Evolutionary conservation across 371 early-diverging fungal species (phyloP), one percentile per base, ranked within the genome.

Genomic region (Dinochytrium kinnereticum): DNA sequence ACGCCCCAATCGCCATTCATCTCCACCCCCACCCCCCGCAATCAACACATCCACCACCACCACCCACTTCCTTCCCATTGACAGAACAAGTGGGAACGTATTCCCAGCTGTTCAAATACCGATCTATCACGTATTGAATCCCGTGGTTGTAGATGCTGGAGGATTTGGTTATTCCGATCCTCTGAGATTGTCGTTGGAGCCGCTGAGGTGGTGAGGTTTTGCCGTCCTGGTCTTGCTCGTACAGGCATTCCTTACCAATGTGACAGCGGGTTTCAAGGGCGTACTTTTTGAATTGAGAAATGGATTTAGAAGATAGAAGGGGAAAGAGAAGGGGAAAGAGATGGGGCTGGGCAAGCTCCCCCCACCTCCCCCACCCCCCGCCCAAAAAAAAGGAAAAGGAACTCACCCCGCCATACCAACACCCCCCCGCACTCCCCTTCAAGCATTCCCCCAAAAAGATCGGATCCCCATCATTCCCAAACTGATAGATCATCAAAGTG

Each of bases 391-490:
- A 13, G 44, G 7, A 19, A 7, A 44, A 19, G 7, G 44, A 44
- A 7, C 34, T 61, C 34, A 61, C 64, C 0, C 95, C 96, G 21
- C 88, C 91, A 70, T 89, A 90, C 81, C 93, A 97, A 74, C 98
- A 98, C 44, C 86, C 81, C 55, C 91, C 91, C 1, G 85, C 70
- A 1, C 88, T 88, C 0, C 96, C 91, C 30, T 86, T 90, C n/a
- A n/a, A n/a, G 76, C 97, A 98, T n/a, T 87, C 87, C 28, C 98
- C 98, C 69, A 92, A 85, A 81, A 88, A 97, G n/a, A 98, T 89
- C 1, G 98, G 98, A 82, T 98, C 98, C 1, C 93, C 93, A 1
- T 90, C 92, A 77, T 96, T 93, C 0, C 96, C 97, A 70, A 95
- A 88, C 78, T 97, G 97, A 83, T 90, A 98, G 44, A 96, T 85